A percentile compares a stretch with the other conserved stretches of the same genome.
Evolutionary conservation across 1,139 yeast genomes (phyloP).

Genomic region (Citeromyces hawaiiensis): DNA sequence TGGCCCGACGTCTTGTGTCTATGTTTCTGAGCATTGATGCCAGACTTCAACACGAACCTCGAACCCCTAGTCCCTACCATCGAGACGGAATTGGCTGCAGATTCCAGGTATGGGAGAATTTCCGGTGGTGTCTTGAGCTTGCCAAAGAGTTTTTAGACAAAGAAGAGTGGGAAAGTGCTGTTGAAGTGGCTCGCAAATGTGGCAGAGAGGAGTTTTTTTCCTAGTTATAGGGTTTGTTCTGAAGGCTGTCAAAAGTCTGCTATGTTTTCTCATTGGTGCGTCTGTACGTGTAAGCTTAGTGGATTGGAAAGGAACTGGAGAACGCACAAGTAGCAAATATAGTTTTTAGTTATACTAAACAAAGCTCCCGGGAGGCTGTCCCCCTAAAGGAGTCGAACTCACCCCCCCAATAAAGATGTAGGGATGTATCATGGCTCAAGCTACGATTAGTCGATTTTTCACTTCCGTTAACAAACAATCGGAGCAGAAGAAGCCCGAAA

Average conservation of each 20-base stretch:
- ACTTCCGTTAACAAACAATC: background rate
- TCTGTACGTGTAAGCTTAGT: no score
- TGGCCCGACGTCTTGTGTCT: slow-evolving; percentile 6
- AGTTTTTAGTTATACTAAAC: no score
- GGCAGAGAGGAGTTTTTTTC: background rate
- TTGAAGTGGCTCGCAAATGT: slow-evolving; percentile 1
- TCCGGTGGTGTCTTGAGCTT: slow-evolving; percentile 5
- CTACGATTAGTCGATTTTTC: slow-evolving; percentile 5
- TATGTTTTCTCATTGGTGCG: no score
- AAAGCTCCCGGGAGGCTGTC: no score
- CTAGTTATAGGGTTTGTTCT: no score
- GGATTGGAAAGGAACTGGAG: no score
- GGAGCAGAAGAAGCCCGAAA: background rate
- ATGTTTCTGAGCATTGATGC: slow-evolving; percentile 4
- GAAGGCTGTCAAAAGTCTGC: no score
- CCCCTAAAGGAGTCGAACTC: no score
- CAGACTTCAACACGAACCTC: background rate
- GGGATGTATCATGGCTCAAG: slow-evolving; percentile 2
- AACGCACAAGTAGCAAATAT: no score
- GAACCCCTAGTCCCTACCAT: background rate
- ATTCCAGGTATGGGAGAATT: slow-evolving; percentile 4
- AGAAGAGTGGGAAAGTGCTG: slow-evolving; percentile 3
- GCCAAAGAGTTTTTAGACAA: slow-evolving; percentile 4
- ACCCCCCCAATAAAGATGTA: background rate
- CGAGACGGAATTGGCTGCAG: slow-evolving; percentile 1